phyloP scores from a whole-genome alignment of 1,284 basidiomycete genomes.

The Wallemia hederae region DNA sequence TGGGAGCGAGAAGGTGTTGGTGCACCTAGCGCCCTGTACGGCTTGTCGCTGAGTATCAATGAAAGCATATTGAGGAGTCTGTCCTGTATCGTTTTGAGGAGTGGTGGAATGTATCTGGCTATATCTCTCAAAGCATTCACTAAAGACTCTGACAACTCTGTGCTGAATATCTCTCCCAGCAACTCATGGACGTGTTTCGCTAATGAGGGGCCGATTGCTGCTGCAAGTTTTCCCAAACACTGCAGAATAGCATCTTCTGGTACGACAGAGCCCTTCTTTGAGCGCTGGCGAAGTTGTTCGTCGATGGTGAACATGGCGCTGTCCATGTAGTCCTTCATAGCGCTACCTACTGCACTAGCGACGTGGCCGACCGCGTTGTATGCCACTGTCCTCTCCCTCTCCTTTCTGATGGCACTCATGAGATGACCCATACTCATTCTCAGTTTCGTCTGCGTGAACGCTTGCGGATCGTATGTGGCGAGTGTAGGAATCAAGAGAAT shows the following conservation, averaged over 20 bases:
- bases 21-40: constrained; percentile 60
- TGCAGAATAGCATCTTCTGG: constrained; percentile 91
- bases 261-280: constrained; percentile 47
- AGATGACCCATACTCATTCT: constrained; percentile 79
- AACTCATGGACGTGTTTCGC: constrained; percentile 90
- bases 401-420: constrained; percentile 58
- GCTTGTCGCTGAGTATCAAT: constrained; percentile 43
- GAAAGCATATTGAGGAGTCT: constrained; percentile 61
- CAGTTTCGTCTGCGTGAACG: constrained; percentile 62
- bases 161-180: constrained; percentile 85
- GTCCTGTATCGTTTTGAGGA: constrained; percentile 79
- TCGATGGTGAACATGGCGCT: constrained; percentile 75
- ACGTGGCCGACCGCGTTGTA: constrained; percentile 94
- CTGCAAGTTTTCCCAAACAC: constrained; percentile 84
- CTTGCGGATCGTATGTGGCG: constrained; percentile 74
- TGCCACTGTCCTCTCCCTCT: constrained; percentile 50
- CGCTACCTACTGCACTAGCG: constrained; percentile 62
- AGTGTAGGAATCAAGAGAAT: constrained; percentile 77
- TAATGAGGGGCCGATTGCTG: constrained; percentile 79
- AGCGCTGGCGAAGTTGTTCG: constrained; percentile 25
- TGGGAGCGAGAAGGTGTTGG: constrained; percentile 21
- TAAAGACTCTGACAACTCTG: constrained; percentile 69
- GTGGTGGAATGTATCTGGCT: constrained; percentile 60
- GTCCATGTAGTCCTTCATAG: constrained; percentile 89
- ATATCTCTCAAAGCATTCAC: constrained; percentile 62